phyloP scores from a whole-genome alignment of 257 asterid genomes.

The Ligustrum vulgare region DNA sequence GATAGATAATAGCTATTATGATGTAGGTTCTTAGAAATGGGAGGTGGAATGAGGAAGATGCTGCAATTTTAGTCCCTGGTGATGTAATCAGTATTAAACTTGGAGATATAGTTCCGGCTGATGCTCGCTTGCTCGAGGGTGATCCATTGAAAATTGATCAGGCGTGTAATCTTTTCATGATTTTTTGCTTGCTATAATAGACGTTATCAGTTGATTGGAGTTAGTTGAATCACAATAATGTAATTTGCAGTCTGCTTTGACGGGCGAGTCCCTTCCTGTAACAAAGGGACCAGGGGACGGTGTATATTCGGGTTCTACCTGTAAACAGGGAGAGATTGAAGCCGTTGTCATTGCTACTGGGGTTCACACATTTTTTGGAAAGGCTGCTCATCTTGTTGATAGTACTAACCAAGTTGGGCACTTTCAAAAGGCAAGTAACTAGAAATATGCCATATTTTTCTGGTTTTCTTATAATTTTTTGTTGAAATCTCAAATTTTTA shows the following conservation, averaged over 20 bases:
- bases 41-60: constrained; percentile 91
- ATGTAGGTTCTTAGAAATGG: constrained; percentile 90
- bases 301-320: constrained; percentile 93
- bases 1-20: constrained; percentile 25
- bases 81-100: constrained; percentile 83
- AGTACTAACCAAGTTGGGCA: constrained; percentile 93
- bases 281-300: constrained; percentile 97
- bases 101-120: constrained; percentile 95
- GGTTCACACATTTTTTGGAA: constrained; percentile 95
- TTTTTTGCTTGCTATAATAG: constrained; percentile 5
- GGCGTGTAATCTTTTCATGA: constrained; percentile 38
- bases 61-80: constrained; percentile 83
- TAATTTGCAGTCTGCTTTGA: constrained; percentile 85
- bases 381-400: constrained; percentile 98
- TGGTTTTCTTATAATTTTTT: not conserved
- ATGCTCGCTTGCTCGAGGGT: constrained; percentile 91
- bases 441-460: constrained; percentile 2
- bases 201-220: not conserved
- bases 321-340: constrained; percentile 95
- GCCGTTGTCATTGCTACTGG: constrained; percentile 94
- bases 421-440: constrained; percentile 76
- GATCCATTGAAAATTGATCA: constrained; percentile 97
- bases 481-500: not conserved
- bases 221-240: constrained; percentile 4
- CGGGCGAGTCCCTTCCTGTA: constrained; percentile 96